Base-by-base conservation (phyloP, 352 stramenopile species). In the Globisporangium polare region DNA sequence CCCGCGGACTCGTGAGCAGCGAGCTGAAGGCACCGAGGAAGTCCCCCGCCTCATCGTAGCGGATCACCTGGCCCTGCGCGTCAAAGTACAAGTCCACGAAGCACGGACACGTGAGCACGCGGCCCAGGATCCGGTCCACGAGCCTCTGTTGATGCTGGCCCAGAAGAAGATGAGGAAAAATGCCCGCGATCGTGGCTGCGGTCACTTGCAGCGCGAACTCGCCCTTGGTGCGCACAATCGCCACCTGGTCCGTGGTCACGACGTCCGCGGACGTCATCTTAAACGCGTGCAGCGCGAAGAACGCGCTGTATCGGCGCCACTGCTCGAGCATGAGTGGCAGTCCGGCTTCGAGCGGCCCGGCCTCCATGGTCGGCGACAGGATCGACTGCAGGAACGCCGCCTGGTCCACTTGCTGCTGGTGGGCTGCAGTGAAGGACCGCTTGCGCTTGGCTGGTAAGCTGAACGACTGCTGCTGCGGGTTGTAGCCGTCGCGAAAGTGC, bases 21-120 rank as follows among this genome's bases (percentile, higher is more conserved):
- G 27, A 27, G 15, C 39, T 60, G 18, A 60, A 52, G 18, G 41
- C 41, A 13, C 39, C 39, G 8, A 72, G 33, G 51, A 72, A 69
- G 35, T 72, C 66, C 9, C 52, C 65, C 5, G 49, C 50, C 24
- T 66, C 62, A 35, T 66, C 60, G 51, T 72, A 66, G 1, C 62
- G 66, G 18, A 72, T 57, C 22, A 72, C 56, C 29, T 29, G 56
- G 15, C 66, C 62, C 15, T 68, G 33, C 5, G n/a, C 26, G 29
- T 72, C 66, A 60, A 73, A 69, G 46, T 67, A 73, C 18, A 68
- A 53, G 56, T 73, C 56, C 7, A 73, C 63, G 27, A 62, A 43
- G 51, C 63, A 54, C 53, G 24, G 2, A 54, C 62, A 58, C n/a
- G 33, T n/a, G 12, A 73, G 24, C 26, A 64, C 58, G 26, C 60